Base-by-base conservation (phyloP, 2,329 filamentous ascomycete genomes). In the Xylaria sp. region DNA sequence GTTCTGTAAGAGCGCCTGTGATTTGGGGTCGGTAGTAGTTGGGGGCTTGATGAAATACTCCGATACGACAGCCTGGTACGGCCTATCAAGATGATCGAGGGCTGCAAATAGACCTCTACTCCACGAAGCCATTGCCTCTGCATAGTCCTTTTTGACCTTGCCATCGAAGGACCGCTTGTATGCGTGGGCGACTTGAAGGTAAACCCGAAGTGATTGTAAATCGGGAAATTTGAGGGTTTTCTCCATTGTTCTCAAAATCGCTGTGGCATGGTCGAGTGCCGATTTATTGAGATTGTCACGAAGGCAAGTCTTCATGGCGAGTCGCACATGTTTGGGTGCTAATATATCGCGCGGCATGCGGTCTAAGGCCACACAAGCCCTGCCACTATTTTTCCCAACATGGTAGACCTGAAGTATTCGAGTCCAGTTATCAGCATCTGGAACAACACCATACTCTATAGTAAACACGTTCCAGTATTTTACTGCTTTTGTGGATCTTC, bases 381-480 rank as follows among this genome's bases (percentile, higher is more conserved):
- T 82, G 40, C 78, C 79, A 69, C 91, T 94, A 45, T 89, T 84
- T 61, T 89, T 89, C 43, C 85, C 87, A 35, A 84, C 75, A 54
- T 87, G 86, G 37, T 95, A 83, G 43, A 91, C 76, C 56, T 86
- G 84, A 15, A 97, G 81, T 70, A 92, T 88, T 66, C 82, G 80
- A 67, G 87, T 81, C 78, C 89, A 90, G 73, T 92, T 93, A 66
- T 88, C 83, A 8, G 80, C 71, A 73, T 97, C 94, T 0, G 94
- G 93, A 2, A 79, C 73, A 62, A 97, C 78, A n/a, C 78, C 77
- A 73, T 87, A 83, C 12, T 82, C 76, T 1, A 80, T 74, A 6
- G 89, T 91, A 60, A 97, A 79, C 5, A 89, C 73, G 17, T 89
- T 80, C 94, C 94, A 98, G 76, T 97, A 98, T 33, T 83, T 83